phyloP scores from a whole-genome alignment of 73 alveolate species.

The Symbiodinium natans region DNA sequence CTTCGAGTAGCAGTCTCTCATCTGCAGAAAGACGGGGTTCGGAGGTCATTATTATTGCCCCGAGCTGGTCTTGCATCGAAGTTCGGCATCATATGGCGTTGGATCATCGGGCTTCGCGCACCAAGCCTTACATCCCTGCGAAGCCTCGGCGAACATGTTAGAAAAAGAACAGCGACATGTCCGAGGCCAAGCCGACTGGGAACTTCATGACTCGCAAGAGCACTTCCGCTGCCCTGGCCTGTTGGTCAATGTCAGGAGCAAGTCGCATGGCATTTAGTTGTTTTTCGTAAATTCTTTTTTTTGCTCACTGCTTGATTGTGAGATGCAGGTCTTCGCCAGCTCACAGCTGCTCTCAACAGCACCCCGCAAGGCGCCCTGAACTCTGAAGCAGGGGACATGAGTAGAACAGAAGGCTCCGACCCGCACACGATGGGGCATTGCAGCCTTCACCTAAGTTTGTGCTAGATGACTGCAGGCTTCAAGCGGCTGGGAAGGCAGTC shows the following conservation, averaged over 20 bases:
- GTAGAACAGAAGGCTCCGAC: too few relatives aligned
- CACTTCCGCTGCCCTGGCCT: neutral
- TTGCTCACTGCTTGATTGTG: too few relatives aligned
- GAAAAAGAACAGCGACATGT: too few relatives aligned
- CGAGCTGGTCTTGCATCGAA: too few relatives aligned
- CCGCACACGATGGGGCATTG: too few relatives aligned
- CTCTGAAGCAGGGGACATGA: neutral
- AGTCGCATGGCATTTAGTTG: too few relatives aligned
- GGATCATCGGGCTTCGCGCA: too few relatives aligned
- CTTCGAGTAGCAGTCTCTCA: conserved; percentile 76
- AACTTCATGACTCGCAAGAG: conserved; percentile 41
- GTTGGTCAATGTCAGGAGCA: neutral
- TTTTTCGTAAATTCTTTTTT: too few relatives aligned
- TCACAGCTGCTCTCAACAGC: conserved; percentile 75
- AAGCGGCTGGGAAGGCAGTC: conserved; percentile 59
- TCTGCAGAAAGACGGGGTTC: neutral
- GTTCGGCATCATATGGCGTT: neutral
- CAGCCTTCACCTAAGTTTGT: neutral
- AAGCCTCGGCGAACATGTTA: too few relatives aligned
- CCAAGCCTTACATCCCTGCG: too few relatives aligned
- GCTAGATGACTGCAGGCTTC: conserved; percentile 3
- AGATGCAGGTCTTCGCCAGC: conserved; percentile 89
- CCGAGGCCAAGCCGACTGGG: conserved; percentile 80
- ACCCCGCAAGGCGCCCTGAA: conserved; percentile 12
- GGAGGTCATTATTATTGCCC: too few relatives aligned